Evolutionary conservation across 2,329 filamentous ascomycete species (phyloP), one percentile per base, ranked within the genome.

Genomic region (Tolypocladium cylindrosporum): DNA sequence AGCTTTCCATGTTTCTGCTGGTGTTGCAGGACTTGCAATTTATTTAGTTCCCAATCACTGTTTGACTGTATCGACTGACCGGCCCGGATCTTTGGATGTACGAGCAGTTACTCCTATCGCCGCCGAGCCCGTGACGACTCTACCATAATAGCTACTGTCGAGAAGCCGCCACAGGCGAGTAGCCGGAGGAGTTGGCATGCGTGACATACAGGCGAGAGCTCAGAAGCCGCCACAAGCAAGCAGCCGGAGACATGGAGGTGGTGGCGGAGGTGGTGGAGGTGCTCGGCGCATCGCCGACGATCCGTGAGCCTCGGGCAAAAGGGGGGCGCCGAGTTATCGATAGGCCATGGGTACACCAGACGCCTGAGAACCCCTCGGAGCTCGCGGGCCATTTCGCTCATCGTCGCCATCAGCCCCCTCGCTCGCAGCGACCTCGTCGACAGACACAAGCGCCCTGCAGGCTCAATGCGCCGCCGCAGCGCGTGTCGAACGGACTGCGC

Each of bases 281-380:
- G 45, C 3, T 27, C 27, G 45, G 3, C 9, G 27, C 45, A 34
- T 50, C 45, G 24, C 48, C 53, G 55, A 53, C 54, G 48, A 56
- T 39, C 53, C 55, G 53, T 53, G 31, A 40, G 43, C 55, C 55
- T 58, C 59, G 59, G 59, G 52, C 59, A 36, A 56, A 42, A 10
- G 55, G 56, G 24, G 39, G 39, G 40, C n/a, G 45, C 43, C 43
- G 21, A 43, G 45, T 34, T 56, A 60, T 56, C 58, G 58, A 60
- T 60, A 59, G 57, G 45, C 31, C 31, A 6, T 34, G 21, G 31
- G 7, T 27, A 8, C 21, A 45, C 14, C 21, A 7, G 21, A 8
- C 13, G 27, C 16, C 45, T 21, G 36, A 8, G 31, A 34, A 31
- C 55, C 42, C 36, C 51, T 53, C 51, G 31, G 21, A 48, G 27